These are phyloP conservation scores for Grosmannia clavigera DNA, from an alignment of 2,329 filamentous ascomycete genomes.

Conservation along the genomic window DNA sequence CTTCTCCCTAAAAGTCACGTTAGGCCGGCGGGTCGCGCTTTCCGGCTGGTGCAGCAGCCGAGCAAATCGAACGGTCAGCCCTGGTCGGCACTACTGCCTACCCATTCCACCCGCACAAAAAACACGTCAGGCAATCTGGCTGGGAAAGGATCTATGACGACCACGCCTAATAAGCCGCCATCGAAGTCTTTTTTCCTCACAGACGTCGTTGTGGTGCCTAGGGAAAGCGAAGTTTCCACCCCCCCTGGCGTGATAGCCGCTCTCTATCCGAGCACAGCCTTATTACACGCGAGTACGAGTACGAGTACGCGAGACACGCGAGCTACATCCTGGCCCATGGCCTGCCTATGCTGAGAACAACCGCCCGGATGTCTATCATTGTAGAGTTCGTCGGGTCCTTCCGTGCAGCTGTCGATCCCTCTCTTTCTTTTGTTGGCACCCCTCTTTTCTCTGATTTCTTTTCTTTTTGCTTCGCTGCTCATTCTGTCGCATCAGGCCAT, in stretches of 20 bases:
- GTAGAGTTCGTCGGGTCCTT: conserved; percentile 28
- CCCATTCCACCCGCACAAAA: not conserved
- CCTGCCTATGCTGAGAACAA: not conserved
- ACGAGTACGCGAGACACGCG: not conserved
- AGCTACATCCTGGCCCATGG: not conserved
- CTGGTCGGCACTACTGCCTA: not conserved
- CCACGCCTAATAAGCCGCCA: not conserved
- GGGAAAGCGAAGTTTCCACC: not conserved
- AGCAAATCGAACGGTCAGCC: conserved; percentile 1
- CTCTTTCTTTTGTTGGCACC: not conserved
- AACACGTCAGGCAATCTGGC: not conserved
- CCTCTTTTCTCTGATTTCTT: not conserved
- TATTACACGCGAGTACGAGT: not conserved
- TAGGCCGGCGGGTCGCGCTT: not conserved
- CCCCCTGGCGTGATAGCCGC: not conserved
- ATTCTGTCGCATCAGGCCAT: not conserved
- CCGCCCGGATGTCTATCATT: conserved; percentile 30
- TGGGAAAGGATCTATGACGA: not conserved
- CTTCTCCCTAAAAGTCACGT: conserved; percentile 1
- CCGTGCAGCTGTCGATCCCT: not conserved
- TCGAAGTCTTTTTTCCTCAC: not conserved
- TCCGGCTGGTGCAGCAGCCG: not conserved
- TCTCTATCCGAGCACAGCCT: not conserved
- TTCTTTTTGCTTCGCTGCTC: not conserved
- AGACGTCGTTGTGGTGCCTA: not conserved